Conservation (phyloP, 2,329 filamentous ascomycete species). For the Fusarium sp. region DNA sequence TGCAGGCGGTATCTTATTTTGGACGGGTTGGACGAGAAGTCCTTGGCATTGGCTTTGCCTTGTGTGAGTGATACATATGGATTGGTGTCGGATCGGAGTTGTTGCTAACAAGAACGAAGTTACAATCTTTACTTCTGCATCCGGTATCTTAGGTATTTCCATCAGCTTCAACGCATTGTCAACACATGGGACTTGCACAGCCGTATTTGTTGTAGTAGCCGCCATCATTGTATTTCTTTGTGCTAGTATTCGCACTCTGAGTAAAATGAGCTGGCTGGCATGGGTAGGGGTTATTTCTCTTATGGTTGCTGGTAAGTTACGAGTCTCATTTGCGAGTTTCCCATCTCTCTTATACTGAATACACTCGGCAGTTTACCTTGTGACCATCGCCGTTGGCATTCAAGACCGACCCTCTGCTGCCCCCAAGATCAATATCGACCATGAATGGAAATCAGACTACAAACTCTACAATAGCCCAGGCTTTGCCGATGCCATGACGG, state of each 20-base stretch:
- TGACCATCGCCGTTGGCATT: conserved; percentile 42
- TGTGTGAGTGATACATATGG: conserved; percentile 49
- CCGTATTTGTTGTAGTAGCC: conserved; percentile 55
- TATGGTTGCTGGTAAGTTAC: conserved; percentile 1
- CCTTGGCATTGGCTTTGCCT: conserved; percentile 52
- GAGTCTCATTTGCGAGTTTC: neutral
- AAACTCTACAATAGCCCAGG: conserved; percentile 16
- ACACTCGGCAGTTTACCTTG: conserved; percentile 16
- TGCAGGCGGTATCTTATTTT: conserved; percentile 62
- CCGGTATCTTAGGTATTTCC: conserved; percentile 49
- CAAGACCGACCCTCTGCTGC: conserved; percentile 34
- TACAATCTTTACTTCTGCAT: conserved; percentile 20
- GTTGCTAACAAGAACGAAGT: conserved; percentile 14
- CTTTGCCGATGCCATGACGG: conserved; percentile 40
- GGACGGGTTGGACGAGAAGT: conserved; percentile 59
- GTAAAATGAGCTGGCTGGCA: conserved; percentile 50
- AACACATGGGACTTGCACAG: conserved; percentile 54
- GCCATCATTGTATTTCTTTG: conserved; percentile 47
- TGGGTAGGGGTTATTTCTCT: conserved; percentile 42
- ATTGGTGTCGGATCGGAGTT: neutral
- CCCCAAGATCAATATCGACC: neutral
- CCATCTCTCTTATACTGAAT: neutral
- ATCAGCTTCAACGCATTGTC: conserved; percentile 57
- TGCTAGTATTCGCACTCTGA: conserved; percentile 51
- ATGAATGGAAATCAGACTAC: conserved; percentile 25